These are phyloP conservation scores for Globisporangium spinosum DNA, from an alignment of 352 stramenopile genomes.

Conservation along the genomic window DNA sequence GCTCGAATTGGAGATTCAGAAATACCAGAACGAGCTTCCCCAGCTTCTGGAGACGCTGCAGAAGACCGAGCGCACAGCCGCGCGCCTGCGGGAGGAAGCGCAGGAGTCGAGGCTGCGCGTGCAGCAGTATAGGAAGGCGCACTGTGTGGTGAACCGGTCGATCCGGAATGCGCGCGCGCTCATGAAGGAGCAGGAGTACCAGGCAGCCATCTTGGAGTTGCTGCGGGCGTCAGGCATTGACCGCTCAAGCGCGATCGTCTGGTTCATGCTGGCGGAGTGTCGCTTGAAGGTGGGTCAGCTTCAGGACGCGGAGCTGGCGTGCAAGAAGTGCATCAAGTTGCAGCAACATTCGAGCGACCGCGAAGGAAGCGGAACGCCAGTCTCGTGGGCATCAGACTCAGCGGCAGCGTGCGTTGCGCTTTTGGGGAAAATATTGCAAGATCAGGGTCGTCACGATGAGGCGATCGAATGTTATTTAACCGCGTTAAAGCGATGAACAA, in stretches of 20 bases:
- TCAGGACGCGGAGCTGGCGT: conserved; percentile 49
- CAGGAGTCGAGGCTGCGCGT: conserved; percentile 38
- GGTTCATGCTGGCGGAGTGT: conserved; percentile 55
- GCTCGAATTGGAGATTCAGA: conserved; percentile 40
- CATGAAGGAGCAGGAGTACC: conserved; percentile 54
- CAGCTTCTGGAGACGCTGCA: conserved; percentile 40
- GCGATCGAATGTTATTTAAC: conserved; percentile 66
- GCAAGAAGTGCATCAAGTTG: conserved; percentile 42
- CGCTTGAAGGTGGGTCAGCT: conserved; percentile 44
- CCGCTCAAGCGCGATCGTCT: conserved; percentile 43
- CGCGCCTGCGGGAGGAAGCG: conserved; percentile 29
- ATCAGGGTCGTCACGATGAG: conserved; percentile 44
- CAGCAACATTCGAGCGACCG: conserved; percentile 23
- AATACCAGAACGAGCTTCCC: conserved; percentile 45
- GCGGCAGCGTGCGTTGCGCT: conserved; percentile 36
- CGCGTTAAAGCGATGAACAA: conserved; percentile 37
- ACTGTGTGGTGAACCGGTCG: conserved; percentile 37
- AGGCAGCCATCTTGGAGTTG: conserved; percentile 58
- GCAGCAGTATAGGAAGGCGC: conserved; percentile 44
- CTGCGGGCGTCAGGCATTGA: conserved; percentile 43
- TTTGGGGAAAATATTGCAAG: conserved; percentile 47
- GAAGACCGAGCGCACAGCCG: conserved; percentile 26
- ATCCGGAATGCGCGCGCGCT: conserved; percentile 33
- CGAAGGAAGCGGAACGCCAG: neutral
- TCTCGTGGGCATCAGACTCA: neutral